Evolutionary conservation across 108 stramenopile species (phyloP).

Genomic region (Skeletonema marinoi): DNA sequence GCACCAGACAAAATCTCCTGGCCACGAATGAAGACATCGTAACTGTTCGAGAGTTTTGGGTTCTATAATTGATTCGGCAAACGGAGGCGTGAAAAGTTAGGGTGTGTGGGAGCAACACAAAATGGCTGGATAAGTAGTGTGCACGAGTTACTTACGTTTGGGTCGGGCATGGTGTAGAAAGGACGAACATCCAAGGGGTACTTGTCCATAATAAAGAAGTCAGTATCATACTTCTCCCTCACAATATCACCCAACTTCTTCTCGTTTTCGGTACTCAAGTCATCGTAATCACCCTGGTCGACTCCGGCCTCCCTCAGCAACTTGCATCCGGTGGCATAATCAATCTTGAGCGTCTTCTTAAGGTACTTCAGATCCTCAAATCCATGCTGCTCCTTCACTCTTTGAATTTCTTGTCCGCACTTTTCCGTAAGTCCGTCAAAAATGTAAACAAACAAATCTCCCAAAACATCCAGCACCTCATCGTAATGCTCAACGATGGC

Average conservation of each 20-base stretch:
- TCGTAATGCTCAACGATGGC: conserved; percentile 98
- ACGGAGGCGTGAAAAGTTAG: background rate
- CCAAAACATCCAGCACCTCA: conserved; percentile 96
- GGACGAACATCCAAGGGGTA: conserved; percentile 96
- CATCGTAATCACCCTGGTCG: conserved; percentile 91
- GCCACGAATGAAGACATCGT: conserved; percentile 99
- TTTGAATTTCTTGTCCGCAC: conserved; percentile 88
- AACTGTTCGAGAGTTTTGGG: conserved; percentile 93
- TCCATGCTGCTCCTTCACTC: conserved; percentile 94
- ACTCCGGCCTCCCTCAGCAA: conserved; percentile 86
- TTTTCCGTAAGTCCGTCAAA: conserved; percentile 93
- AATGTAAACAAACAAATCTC: conserved; percentile 96
- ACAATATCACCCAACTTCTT: conserved; percentile 97
- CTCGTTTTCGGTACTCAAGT: conserved; percentile 97
- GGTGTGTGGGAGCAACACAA: background rate
- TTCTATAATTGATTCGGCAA: conserved; percentile 33
- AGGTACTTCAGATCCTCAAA: conserved; percentile 95
- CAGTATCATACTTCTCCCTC: conserved; percentile 94
- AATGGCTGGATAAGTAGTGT: background rate
- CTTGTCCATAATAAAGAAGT: conserved; percentile 99
- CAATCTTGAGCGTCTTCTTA: conserved; percentile 90
- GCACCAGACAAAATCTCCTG: conserved; percentile 99
- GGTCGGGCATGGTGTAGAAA: conserved; percentile 99
- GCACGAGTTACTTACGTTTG: conserved; percentile 52
- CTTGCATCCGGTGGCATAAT: conserved; percentile 92